phyloP scores from a whole-genome alignment of 345 rosid genomes.

The Pelargonium nanum region DNA sequence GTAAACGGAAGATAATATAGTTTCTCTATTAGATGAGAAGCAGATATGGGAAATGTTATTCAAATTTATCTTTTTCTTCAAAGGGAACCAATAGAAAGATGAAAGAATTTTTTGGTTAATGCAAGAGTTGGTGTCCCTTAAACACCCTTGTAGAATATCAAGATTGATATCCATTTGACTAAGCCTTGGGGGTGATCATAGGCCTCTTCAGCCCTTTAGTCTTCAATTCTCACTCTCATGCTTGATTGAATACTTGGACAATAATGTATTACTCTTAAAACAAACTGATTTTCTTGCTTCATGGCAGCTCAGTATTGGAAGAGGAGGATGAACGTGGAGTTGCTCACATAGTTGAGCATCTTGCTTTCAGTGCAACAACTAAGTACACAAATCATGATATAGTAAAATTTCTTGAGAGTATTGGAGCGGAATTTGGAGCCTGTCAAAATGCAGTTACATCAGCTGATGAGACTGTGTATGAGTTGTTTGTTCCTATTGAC shows the following conservation, averaged over 20 bases:
- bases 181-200: neutral
- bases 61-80: too few species aligned
- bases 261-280: neutral
- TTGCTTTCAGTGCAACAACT: conserved; percentile 83
- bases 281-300: conserved; percentile 29
- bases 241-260: neutral
- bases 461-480: conserved; percentile 84
- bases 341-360: conserved; percentile 93
- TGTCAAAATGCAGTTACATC: conserved; percentile 91
- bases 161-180: neutral
- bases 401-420: conserved; percentile 79
- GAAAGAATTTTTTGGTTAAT: neutral
- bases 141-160: neutral
- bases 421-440: conserved; percentile 93
- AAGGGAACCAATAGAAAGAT: too few species aligned
- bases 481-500: conserved; percentile 86
- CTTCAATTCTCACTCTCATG: too few species aligned
- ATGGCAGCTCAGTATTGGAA: conserved; percentile 96
- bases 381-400: conserved; percentile 83
- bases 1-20: too few species aligned
- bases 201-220: neutral
- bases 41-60: too few species aligned
- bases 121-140: neutral
- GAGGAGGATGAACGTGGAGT: conserved; percentile 94
- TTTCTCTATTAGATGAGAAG: too few species aligned